phyloP scores from a whole-genome alignment of 2,329 filamentous ascomycete species.

The Ophiostoma australiae region DNA sequence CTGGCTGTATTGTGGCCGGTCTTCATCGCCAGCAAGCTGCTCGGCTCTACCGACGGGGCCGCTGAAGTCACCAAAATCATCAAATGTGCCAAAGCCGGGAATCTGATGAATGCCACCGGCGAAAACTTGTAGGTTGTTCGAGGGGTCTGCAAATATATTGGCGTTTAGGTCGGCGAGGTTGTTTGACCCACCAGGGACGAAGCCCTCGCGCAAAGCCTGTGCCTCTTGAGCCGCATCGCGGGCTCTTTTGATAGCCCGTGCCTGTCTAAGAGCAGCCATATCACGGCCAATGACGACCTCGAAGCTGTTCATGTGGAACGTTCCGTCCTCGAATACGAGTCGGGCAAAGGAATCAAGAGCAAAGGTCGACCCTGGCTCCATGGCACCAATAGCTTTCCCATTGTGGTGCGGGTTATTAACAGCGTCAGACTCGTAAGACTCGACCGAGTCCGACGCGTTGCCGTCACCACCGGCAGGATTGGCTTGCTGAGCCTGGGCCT shows the following conservation, averaged over 20 bases:
- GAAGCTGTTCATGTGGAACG: constrained; percentile 74
- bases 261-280: constrained; percentile 53
- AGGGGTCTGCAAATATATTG: constrained; percentile 33
- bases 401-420: not conserved
- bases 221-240: constrained; percentile 32
- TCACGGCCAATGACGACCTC: constrained; percentile 69
- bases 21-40: constrained; percentile 39
- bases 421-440: constrained; percentile 1
- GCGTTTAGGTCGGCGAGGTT: constrained; percentile 44
- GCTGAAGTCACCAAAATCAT: not conserved
- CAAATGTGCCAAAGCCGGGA: not conserved
- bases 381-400: not conserved
- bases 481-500: not conserved
- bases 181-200: constrained; percentile 35
- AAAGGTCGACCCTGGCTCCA: not conserved
- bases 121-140: not conserved
- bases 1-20: constrained; percentile 49
- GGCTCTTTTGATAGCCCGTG: constrained; percentile 40
- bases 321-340: constrained; percentile 68
- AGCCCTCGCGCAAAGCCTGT: not conserved
- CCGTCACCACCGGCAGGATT: not conserved
- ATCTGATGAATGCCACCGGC: constrained; percentile 11
- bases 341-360: constrained; percentile 52
- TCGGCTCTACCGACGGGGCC: constrained; percentile 28
- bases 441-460: constrained; percentile 12